These are phyloP conservation scores for Radiomyces spectabilis DNA, from an alignment of 192 early-diverging fungal species.

Conservation along the genomic window DNA sequence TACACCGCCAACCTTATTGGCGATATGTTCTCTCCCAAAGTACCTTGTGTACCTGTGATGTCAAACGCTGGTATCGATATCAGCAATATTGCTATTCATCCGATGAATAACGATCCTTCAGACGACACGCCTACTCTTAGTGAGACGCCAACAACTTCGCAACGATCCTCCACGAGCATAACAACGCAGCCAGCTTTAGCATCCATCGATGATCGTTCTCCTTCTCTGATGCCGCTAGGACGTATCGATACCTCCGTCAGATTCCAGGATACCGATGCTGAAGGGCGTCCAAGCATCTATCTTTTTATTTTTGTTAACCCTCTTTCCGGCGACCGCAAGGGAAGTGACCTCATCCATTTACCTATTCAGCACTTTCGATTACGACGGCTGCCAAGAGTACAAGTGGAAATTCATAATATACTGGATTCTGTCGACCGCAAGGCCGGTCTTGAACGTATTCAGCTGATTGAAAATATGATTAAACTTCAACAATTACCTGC, in stretches of 20 bases:
- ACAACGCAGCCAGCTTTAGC: too few relatives aligned
- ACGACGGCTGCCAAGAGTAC: constrained; percentile 51
- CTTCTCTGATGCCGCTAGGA: too few relatives aligned
- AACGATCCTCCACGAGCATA: too few relatives aligned
- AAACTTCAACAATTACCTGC: constrained; percentile 2
- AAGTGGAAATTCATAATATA: constrained; percentile 69
- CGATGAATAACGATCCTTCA: too few relatives aligned
- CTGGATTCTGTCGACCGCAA: constrained; percentile 46
- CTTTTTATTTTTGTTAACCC: constrained; percentile 75
- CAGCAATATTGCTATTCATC: too few relatives aligned
- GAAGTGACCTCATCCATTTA: constrained; percentile 48
- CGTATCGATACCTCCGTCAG: constrained; percentile 13
- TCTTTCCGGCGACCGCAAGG: constrained; percentile 63
- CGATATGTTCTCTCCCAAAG: too few relatives aligned
- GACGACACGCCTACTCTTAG: too few relatives aligned
- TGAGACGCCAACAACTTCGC: too few relatives aligned
- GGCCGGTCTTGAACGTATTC: constrained; percentile 51
- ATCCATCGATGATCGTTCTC: too few relatives aligned
- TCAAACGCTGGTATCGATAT: too few relatives aligned
- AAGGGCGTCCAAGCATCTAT: constrained; percentile 43
- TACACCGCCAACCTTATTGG: too few relatives aligned
- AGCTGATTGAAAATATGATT: constrained; percentile 16
- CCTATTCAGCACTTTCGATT: constrained; percentile 62
- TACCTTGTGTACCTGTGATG: too few relatives aligned
- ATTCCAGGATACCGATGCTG: constrained; percentile 10